Base-by-base conservation (phyloP, 257 asterid species). In the Solanum ossicruentum region DNA sequence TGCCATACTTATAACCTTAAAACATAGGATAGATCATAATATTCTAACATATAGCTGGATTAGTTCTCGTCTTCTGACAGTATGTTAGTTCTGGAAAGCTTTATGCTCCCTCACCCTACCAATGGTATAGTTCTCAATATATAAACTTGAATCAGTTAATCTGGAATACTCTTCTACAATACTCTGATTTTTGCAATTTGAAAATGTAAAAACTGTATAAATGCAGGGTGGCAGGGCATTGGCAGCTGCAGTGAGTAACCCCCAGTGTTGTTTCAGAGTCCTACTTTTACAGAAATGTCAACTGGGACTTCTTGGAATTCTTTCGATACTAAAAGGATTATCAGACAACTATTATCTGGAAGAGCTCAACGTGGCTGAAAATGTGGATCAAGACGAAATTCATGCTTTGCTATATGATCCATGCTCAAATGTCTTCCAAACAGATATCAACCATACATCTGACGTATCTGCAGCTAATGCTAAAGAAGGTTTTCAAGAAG, bases 341-440 rank as follows among this genome's bases (percentile, higher is more conserved):
- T 89, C 97, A 15, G 85, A 86, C 71, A 92, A 94, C 87, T 39
- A 77, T 80, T 87, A 85, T 77, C 91, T 95, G 39, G 95, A 93
- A 91, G 97, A 96, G 91, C 97, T 96, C 88, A 92, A 94, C 89
- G 91, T 97, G 66, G 93, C 99, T 69, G 96, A 90, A 83, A 96
- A 96, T 87, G 88, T 88, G 32, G 41, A 47, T 84, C 86, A 67
- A 60, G 85, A 81, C 21, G 94, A 93, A 87, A 85, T 81, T 70
- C 85, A 84, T 84, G 67, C 87, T 82, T 85, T 82, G 84, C 82
- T 84, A 69, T 69, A 72, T 54, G 23, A 39, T 85, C 41, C 70
- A 49, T 83, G 84, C 80, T 81, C 87, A 54, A 83, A 80, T 77
- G 60, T 82, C 83, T 15, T 51, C 77, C 89, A 81, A 67, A 69